Conservation (phyloP, 192 early-diverging fungal genomes). For the Gorgonomyces haynaldii region DNA sequence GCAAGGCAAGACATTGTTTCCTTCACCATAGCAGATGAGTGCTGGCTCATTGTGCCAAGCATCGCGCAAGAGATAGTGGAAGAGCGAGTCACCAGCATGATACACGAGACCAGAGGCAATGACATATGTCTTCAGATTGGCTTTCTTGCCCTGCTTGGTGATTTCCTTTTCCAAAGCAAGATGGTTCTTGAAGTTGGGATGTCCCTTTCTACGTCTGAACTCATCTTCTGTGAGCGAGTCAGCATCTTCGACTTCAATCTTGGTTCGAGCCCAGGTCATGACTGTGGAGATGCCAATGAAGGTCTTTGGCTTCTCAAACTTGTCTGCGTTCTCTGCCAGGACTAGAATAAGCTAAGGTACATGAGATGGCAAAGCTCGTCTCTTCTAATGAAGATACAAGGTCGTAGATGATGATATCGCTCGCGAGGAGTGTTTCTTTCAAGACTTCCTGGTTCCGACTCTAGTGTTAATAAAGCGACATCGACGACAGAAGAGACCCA, state of each 20-base stretch:
- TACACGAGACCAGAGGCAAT: slow-evolving; percentile 43
- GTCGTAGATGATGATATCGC: slow-evolving; percentile 49
- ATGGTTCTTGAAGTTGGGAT: slow-evolving; percentile 47
- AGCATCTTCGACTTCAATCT: slow-evolving; percentile 45
- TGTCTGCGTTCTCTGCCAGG: slow-evolving; percentile 34
- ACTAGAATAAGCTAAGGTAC: slow-evolving; percentile 21
- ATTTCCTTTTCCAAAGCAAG: slow-evolving; percentile 42
- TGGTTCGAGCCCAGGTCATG: slow-evolving; percentile 52
- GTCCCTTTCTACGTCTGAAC: slow-evolving; percentile 43
- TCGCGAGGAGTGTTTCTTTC: slow-evolving; percentile 20
- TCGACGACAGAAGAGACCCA: slow-evolving; percentile 34
- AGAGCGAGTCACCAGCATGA: slow-evolving; percentile 43
- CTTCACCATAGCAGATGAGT: slow-evolving; percentile 45
- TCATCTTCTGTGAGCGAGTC: slow-evolving; percentile 49
- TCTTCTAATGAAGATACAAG: slow-evolving; percentile 40
- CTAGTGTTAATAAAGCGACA: slow-evolving; percentile 5
- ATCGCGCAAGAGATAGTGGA: slow-evolving; percentile 42
- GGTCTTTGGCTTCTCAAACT: slow-evolving; percentile 40
- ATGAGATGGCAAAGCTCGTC: slow-evolving; percentile 39
- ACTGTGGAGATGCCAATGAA: slow-evolving; percentile 47
- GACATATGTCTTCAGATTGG: slow-evolving; percentile 37
- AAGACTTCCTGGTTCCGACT: slow-evolving; percentile 26
- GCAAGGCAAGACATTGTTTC: slow-evolving; percentile 38
- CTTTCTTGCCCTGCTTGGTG: slow-evolving; percentile 45
- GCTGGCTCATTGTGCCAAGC: slow-evolving; percentile 48